A percentile compares a stretch with the other conserved stretches of the same genome.
Evolutionary conservation across 192 early-diverging fungal species (phyloP).

Genomic region (Entomortierella chlamydospora): DNA sequence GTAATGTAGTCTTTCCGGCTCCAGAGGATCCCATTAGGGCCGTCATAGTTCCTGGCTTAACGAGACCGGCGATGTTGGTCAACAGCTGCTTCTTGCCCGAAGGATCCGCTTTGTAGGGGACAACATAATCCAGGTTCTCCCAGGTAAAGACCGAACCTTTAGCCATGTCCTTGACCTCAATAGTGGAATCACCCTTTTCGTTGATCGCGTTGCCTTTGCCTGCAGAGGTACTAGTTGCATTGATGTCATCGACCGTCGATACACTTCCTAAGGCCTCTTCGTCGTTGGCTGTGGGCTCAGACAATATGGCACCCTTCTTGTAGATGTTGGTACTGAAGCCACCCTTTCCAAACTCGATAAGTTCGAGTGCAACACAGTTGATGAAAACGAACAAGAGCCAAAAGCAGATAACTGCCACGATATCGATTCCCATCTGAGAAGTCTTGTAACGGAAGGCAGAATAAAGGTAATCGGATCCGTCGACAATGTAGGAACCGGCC

Average conservation of each 20-base stretch:
- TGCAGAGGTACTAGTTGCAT: constrained; percentile 23
- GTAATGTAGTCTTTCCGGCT: constrained; percentile 82
- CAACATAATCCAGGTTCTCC: constrained; percentile 76
- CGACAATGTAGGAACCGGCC: constrained; percentile 66
- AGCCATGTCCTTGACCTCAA: constrained; percentile 50
- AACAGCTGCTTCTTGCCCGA: constrained; percentile 73
- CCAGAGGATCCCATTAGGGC: constrained; percentile 84
- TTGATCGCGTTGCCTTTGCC: constrained; percentile 16
- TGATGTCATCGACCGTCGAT: constrained; percentile 51
- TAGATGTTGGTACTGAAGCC: constrained; percentile 65
- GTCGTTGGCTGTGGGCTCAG: constrained; percentile 10
- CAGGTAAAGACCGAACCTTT: constrained; percentile 68
- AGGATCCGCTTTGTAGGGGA: constrained; percentile 66
- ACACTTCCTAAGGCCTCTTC: constrained; percentile 57
- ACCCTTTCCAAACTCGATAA: constrained; percentile 68
- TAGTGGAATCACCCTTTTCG: constrained; percentile 38
- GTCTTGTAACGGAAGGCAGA: constrained; percentile 67
- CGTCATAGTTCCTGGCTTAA: constrained; percentile 82
- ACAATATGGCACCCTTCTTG: constrained; percentile 52
- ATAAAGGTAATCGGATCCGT: constrained; percentile 70
- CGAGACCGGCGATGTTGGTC: constrained; percentile 71
- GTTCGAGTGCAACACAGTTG: constrained; percentile 66
- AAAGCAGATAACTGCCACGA: constrained; percentile 66
- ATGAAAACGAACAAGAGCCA: constrained; percentile 56
- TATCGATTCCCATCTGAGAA: constrained; percentile 68